These are phyloP conservation scores for Polytrichum commune DNA, from an alignment of 225 moss, liverwort and hornwort genomes.

Conservation along the genomic window DNA sequence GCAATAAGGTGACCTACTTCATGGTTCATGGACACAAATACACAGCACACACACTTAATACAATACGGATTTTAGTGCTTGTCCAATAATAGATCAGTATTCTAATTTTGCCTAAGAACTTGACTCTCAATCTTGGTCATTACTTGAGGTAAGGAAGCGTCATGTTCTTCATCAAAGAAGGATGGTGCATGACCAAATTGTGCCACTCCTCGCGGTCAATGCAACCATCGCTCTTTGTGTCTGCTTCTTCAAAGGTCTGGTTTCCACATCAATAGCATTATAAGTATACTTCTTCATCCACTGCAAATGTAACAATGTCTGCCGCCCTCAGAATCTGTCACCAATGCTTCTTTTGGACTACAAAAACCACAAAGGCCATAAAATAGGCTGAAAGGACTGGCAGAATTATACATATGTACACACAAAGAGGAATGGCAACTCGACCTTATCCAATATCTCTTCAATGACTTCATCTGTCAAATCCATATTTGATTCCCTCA, in stretches of 20 bases:
- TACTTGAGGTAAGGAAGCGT: constrained; percentile 48
- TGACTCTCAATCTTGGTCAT: neutral
- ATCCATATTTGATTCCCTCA: constrained; percentile 44
- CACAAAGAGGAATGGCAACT: neutral
- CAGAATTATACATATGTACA: neutral
- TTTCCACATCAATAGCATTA: neutral
- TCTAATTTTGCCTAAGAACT: neutral
- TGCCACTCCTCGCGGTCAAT: constrained; percentile 54
- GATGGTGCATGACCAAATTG: constrained; percentile 31
- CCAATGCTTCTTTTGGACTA: neutral
- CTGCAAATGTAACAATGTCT: neutral
- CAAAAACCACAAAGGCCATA: neutral
- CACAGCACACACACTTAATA: neutral
- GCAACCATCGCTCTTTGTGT: constrained; percentile 41
- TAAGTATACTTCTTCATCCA: neutral
- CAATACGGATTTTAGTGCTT: too few species aligned
- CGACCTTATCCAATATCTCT: constrained; percentile 48
- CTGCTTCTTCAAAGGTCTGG: constrained; percentile 53
- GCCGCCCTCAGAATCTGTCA: neutral
- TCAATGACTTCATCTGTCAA: constrained; percentile 42
- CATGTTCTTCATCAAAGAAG: constrained; percentile 47
- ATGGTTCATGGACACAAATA: neutral
- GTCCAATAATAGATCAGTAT: too few species aligned
- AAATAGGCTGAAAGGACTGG: neutral
- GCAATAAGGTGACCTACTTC: neutral